phyloP scores from a whole-genome alignment of 177 flowering plant species.

The Vitis hybrid region DNA sequence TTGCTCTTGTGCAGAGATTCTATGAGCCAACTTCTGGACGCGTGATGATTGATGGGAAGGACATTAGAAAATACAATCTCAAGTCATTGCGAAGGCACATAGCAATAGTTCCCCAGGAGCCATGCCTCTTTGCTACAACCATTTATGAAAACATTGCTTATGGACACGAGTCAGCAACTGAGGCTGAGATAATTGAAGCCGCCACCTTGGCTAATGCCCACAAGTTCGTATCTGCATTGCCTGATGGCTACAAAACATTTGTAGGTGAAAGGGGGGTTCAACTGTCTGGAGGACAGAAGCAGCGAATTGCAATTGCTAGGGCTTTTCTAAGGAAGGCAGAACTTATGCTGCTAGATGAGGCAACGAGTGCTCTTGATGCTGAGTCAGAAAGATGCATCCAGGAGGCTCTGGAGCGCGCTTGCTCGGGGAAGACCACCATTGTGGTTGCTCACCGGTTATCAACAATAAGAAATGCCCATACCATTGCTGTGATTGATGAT shows the following conservation, averaged over 20 bases:
- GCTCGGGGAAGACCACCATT: constrained; percentile 77
- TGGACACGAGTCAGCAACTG: constrained; percentile 76
- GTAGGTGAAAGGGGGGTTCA: constrained; percentile 96
- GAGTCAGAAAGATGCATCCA: constrained; percentile 91
- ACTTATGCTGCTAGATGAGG: constrained; percentile 88
- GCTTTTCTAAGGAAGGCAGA: constrained; percentile 76
- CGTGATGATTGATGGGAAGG: constrained; percentile 83
- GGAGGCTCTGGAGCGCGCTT: constrained; percentile 75
- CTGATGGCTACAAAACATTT: constrained; percentile 84
- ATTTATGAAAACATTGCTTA: constrained; percentile 94
- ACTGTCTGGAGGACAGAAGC: constrained; percentile 93
- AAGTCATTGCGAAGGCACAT: constrained; percentile 73
- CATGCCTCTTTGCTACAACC: constrained; percentile 80
- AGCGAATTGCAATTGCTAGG: constrained; percentile 86
- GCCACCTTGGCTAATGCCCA: constrained; percentile 87
- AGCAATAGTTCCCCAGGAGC: constrained; percentile 90
- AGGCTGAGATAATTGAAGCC: constrained; percentile 84
- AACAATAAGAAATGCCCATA: constrained; percentile 82
- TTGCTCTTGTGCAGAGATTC: constrained; percentile 83
- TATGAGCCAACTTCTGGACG: constrained; percentile 94
- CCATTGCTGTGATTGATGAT: constrained; percentile 92
- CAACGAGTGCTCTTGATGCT: constrained; percentile 93
- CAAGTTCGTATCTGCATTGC: constrained; percentile 81
- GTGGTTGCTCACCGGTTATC: constrained; percentile 91
- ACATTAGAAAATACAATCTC: constrained; percentile 84